These are phyloP conservation scores for Phytophthora syringae DNA, from an alignment of 352 stramenopile species.

Conservation along the genomic window DNA sequence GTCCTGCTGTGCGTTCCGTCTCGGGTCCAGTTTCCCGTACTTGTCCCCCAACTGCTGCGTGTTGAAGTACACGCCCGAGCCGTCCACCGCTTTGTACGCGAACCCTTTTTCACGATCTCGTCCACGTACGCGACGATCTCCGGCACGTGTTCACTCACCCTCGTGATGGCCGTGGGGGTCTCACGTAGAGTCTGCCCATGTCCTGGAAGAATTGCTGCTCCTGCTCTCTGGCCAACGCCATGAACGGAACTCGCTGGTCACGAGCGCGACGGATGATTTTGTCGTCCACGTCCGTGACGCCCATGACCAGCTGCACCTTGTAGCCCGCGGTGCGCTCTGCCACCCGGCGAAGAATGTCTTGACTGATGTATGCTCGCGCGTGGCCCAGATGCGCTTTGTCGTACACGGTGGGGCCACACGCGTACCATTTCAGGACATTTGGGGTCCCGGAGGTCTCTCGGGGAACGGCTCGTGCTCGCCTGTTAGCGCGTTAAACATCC, in stretches of 20 bases:
- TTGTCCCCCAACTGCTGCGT: constrained; percentile 79
- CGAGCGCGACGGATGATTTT: constrained; percentile 94
- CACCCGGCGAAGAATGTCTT: constrained; percentile 94
- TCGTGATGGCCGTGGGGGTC: constrained; percentile 65
- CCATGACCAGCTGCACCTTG: constrained; percentile 95
- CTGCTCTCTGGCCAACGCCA: constrained; percentile 54
- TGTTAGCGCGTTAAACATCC: constrained; percentile 67
- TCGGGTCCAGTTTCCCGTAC: constrained; percentile 79
- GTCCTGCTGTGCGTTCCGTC: constrained; percentile 67
- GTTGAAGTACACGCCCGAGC: constrained; percentile 95
- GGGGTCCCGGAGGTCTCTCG: constrained; percentile 39
- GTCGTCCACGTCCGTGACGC: constrained; percentile 98
- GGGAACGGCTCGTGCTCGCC: constrained; percentile 52
- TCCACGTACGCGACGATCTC: constrained; percentile 96
- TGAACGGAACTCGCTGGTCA: constrained; percentile 54
- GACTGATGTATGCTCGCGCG: constrained; percentile 93
- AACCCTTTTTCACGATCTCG: constrained; percentile 94
- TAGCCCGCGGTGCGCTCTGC: constrained; percentile 90
- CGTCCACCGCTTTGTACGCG: constrained; percentile 93
- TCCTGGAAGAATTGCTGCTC: constrained; percentile 78
- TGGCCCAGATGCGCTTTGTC: constrained; percentile 98
- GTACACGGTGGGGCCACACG: constrained; percentile 99
- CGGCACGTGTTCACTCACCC: constrained; percentile 96
- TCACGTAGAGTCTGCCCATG: constrained; percentile 67
- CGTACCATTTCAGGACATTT: constrained; percentile 94